Evolutionary conservation across 441 rosid genomes (phyloP), one percentile per base, ranked within the genome.

Genomic region (Aquilaria agallochum): DNA sequence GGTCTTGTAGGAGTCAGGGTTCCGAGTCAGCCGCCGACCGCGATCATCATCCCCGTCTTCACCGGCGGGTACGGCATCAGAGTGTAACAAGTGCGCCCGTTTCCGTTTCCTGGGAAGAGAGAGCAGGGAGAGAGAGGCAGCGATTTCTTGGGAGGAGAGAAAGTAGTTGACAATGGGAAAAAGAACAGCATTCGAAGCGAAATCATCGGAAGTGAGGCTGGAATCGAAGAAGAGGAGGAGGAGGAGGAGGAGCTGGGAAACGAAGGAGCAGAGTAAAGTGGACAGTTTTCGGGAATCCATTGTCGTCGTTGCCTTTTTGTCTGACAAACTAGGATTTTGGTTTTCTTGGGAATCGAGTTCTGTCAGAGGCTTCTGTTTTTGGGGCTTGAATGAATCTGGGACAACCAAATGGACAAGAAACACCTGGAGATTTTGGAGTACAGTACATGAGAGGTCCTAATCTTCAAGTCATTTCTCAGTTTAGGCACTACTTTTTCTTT

Each of bases 211-310:
- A n/a, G 44, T 11, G 31, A 48, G 14, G 63, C 70, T 46, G 59
- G 64, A 53, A 76, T 82, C 60, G 32, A 76, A 73, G 75, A 66
- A 70, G 60, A 76, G 67, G 56, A 75, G 77, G 57, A 77, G 66
- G 1, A 78, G 67, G 7, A 75, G 62, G 33, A 74, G 64, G 48
- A 84, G 71, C 59, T 84, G 76, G 30, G 88, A 74, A 57, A 80
- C 63, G 34, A 84, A 66, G 50, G 82, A 70, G 3, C 86, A 70
- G 57, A 82, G 78, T 12, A 78, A 59, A 78, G 80, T 83, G 11
- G 90, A 77, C 75, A 87, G 46, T 71, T 82, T 76, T 50, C 66
- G 76, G n/a, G 86, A 69, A 75, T 79, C 84, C 92, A 83, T 86
- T 5, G 31, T 44, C 40, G 11, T 50, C 33, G 40, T 56, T 36